These are phyloP conservation scores for Platanthera guangdongensis DNA, from an alignment of 106 monocot species.

Conservation along the genomic window DNA sequence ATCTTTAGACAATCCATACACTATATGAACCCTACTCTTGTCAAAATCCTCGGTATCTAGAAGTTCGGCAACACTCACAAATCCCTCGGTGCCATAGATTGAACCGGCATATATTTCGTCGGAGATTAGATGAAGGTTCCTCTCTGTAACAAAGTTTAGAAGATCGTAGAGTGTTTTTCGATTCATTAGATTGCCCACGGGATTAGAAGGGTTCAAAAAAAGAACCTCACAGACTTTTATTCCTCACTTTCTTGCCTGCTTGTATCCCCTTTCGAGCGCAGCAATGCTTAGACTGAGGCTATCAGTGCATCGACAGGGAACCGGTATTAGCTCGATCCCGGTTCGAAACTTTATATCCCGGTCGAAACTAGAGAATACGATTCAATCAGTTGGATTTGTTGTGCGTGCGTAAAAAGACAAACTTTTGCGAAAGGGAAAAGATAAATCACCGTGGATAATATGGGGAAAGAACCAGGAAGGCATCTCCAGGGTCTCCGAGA, in stretches of 20 bases:
- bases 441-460: slow-evolving; percentile 76
- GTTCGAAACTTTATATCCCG: slow-evolving; percentile 71
- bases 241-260: slow-evolving; percentile 80
- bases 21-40: slow-evolving; percentile 76
- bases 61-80: slow-evolving; percentile 70
- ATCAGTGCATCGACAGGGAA: slow-evolving; percentile 87
- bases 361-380: slow-evolving; percentile 58
- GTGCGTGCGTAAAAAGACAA: background rate
- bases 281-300: slow-evolving; percentile 67
- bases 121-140: slow-evolving; percentile 90
- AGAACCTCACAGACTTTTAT: slow-evolving; percentile 80
- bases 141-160: slow-evolving; percentile 74
- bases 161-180: slow-evolving; percentile 51
- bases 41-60: slow-evolving; percentile 63
- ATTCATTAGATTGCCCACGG: slow-evolving; percentile 62
- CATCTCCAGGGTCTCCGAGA: slow-evolving; percentile 84
- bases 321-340: slow-evolving; percentile 83
- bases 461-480: slow-evolving; percentile 88
- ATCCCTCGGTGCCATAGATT: slow-evolving; percentile 40
- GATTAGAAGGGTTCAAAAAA: slow-evolving; percentile 82
- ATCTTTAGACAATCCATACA: slow-evolving; percentile 92
- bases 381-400: background rate
- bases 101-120: slow-evolving; percentile 96
- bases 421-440: slow-evolving; percentile 1
- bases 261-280: slow-evolving; percentile 81